phyloP scores from a whole-genome alignment of 2,329 filamentous ascomycete species.

The Paracorniculantispora psalliotae region DNA sequence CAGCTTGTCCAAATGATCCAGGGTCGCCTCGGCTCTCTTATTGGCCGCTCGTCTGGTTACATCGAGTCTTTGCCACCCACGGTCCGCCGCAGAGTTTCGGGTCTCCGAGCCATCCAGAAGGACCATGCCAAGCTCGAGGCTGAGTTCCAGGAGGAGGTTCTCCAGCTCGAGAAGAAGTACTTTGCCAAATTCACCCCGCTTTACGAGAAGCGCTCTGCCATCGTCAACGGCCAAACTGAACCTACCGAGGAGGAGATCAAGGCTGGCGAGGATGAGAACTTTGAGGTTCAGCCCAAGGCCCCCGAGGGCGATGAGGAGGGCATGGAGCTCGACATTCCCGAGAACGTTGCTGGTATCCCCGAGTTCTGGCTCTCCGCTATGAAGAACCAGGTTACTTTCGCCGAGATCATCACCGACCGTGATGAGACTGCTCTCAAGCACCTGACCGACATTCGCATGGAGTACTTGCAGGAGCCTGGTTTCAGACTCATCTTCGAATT shows the following conservation, averaged over 20 bases:
- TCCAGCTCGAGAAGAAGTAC: conserved; percentile 98
- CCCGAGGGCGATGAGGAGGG: conserved; percentile 61
- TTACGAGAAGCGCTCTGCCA: conserved; percentile 89
- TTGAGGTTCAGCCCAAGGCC: conserved; percentile 66
- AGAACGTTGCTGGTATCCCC: conserved; percentile 72
- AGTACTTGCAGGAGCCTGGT: conserved; percentile 96
- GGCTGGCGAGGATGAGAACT: conserved; percentile 75
- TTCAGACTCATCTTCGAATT: conserved; percentile 99
- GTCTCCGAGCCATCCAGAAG: conserved; percentile 96
- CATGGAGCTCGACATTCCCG: conserved; percentile 51
- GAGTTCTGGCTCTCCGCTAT: conserved; percentile 99
- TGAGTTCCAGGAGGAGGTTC: conserved; percentile 96
- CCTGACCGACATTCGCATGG: conserved; percentile 92
- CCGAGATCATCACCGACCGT: conserved; percentile 97
- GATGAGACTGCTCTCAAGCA: conserved; percentile 91
- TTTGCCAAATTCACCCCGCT: conserved; percentile 98
- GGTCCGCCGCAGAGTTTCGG: conserved; percentile 89
- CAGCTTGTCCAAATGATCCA: conserved; percentile 96
- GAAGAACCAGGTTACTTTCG: conserved; percentile 97
- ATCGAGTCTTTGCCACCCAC: conserved; percentile 89
- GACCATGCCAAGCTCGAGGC: conserved; percentile 98
- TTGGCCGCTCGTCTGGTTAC: conserved; percentile 94
- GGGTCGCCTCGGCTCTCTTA: conserved; percentile 86
- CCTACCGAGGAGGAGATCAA: conserved; percentile 83
- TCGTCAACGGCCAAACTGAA: conserved; percentile 82